Base-by-base conservation (phyloP, 352 stramenopile species). In the Phytophthora vignae region DNA sequence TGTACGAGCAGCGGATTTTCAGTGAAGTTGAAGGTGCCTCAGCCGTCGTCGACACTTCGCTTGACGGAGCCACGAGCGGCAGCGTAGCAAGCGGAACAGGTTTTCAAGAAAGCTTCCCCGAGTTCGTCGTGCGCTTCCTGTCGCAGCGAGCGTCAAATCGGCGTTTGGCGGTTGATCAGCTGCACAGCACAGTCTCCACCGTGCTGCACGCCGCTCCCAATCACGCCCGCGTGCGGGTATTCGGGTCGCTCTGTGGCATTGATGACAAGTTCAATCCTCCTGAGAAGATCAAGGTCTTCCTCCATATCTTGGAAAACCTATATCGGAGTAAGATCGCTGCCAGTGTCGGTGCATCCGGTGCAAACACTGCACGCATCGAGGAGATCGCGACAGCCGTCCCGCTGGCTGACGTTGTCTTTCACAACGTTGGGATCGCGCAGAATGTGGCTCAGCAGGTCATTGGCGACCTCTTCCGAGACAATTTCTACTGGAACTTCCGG, bases 401-500 rank as follows among this genome's bases (percentile, higher is more conserved):
- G 11, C 64, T 87, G 2, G 73, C 74, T 4, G 77, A 87, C 27
- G 71, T 93, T 10, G 84, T 95, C 52, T 94, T 93, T 69, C 79
- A 91, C 67, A 90, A 90, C 64, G 81, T 92, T 25, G 85, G 83
- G 14, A 72, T 92, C 33, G 57, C 85, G 22, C 82, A 91, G 52
- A 73, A 82, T 5, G 79, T 87, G 38, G 87, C 83, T 3, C 71
- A 87, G 17, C 71, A 77, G 36, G 79, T 95, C 2, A 80, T 94
- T 36, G 44, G 55, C 1, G 86, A 94, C 60, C 81, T 95, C 55
- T 95, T 95, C 27, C 70, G 79, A 50, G 77, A 92, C 19, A 88
- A 93, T 29, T 90, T 81, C 64, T 92, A 88, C 70, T 95, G 88
- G 88, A 88, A 90, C 60, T 91, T 94, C 48, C 73, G 85, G 53